Conservation (phyloP, 306 rosid genomes). For the Oemleria cerasiformis region DNA sequence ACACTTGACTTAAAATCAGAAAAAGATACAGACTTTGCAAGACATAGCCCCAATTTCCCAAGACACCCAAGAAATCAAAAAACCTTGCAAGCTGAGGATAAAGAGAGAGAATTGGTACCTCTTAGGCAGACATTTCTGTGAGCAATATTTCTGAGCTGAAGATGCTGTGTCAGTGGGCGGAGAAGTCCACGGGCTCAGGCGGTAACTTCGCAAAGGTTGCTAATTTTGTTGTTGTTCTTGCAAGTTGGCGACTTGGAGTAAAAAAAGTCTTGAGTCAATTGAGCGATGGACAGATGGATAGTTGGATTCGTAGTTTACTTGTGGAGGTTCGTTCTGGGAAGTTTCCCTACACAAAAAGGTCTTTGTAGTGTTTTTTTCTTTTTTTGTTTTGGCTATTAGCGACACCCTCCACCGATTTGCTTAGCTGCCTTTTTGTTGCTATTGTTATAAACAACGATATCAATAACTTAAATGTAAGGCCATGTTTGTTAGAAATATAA, state of each 20-base stretch:
- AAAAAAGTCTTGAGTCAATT: background rate
- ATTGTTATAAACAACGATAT: too few species aligned
- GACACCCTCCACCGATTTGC: too few species aligned
- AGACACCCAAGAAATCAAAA: background rate
- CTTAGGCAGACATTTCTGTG: background rate
- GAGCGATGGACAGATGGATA: background rate
- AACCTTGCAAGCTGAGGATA: background rate
- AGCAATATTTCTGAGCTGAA: background rate
- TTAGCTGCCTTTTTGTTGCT: too few species aligned
- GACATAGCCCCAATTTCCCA: background rate
- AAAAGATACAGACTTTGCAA: background rate
- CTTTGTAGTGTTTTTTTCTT: background rate
- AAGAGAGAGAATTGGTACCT: conserved; percentile 1
- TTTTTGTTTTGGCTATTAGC: too few species aligned
- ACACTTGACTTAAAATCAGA: background rate
- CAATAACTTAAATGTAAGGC: too few species aligned
- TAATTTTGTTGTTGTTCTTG: background rate
- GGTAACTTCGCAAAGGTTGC: background rate
- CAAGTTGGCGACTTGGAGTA: conserved; percentile 3
- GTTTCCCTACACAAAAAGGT: background rate
- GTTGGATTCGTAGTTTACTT: background rate
- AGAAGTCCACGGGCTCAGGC: background rate
- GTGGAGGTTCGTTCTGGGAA: conserved; percentile 5
- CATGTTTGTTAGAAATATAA: too few species aligned
- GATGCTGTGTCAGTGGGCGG: background rate